A percentile compares a stretch with the other conserved stretches of the same genome.
These are phyloP conservation scores for Furcasterigmium sp. DNA, from an alignment of 2,329 filamentous ascomycete genomes.

Conservation along the genomic window DNA sequence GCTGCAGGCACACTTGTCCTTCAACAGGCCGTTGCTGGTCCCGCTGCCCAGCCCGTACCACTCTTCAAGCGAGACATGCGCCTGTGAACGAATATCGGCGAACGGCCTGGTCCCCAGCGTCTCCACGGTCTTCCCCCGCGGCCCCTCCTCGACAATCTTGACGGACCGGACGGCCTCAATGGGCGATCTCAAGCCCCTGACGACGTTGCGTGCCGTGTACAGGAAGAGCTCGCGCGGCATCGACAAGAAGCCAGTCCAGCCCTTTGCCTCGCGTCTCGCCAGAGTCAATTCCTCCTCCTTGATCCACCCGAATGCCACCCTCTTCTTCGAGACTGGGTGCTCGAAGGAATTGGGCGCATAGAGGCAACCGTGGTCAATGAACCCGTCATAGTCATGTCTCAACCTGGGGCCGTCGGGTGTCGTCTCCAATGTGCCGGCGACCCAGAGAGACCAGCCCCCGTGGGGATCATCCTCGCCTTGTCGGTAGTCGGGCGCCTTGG, in stretches of 20 bases:
- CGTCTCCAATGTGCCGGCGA: conserved; percentile 26
- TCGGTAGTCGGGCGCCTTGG: conserved; percentile 11
- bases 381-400: conserved; percentile 33
- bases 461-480: conserved; percentile 2
- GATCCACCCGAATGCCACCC: conserved; percentile 44
- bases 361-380: conserved; percentile 40
- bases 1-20: conserved; percentile 5
- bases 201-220: conserved; percentile 28
- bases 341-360: conserved; percentile 45
- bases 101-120: conserved; percentile 33
- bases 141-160: conserved; percentile 13
- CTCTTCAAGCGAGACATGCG: conserved; percentile 5
- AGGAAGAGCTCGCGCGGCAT: conserved; percentile 37
- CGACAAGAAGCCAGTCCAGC: conserved; percentile 43
- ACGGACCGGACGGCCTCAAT: conserved; percentile 36
- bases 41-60: no score
- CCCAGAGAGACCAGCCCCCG: conserved; percentile 29
- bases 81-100: conserved; percentile 15
- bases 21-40: background rate
- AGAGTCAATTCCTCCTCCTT: conserved; percentile 43
- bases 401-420: conserved; percentile 14
- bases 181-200: conserved; percentile 24
- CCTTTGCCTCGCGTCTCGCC: conserved; percentile 32
- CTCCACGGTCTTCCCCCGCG: conserved; percentile 26
- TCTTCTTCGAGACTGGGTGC: conserved; percentile 32